These are phyloP conservation scores for Saxophila tyrrhenica DNA, from an alignment of 495 filamentous ascomycete genomes.

Conservation along the genomic window DNA sequence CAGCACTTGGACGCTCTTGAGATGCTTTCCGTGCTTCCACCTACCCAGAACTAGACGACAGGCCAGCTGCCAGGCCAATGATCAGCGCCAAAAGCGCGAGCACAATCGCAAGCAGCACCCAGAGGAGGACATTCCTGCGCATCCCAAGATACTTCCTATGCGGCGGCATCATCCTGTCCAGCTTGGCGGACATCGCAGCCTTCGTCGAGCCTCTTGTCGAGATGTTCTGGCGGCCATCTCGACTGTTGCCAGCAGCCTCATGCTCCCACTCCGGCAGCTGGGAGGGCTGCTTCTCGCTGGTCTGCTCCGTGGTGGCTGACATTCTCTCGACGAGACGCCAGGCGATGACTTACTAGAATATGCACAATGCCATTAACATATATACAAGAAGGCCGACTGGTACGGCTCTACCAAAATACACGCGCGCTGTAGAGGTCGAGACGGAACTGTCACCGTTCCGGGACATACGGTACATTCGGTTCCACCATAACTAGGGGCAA, in stretches of 20 bases:
- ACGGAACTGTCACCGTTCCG: too few species aligned
- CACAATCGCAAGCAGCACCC: constrained; percentile 27
- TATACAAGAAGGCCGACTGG: background rate
- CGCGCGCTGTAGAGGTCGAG: too few species aligned
- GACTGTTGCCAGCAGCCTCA: background rate
- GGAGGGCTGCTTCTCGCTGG: background rate
- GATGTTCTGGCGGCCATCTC: background rate
- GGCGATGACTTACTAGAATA: too few species aligned
- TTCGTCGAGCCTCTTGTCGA: background rate
- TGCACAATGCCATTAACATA: background rate
- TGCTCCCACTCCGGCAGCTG: background rate
- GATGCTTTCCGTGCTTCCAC: background rate
- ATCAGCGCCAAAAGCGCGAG: constrained; percentile 39
- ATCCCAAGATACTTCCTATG: constrained; percentile 34
- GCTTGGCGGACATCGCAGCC: background rate
- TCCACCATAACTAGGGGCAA: too few species aligned
- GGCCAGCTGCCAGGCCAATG: constrained; percentile 44
- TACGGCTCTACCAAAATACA: too few species aligned
- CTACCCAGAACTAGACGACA: constrained; percentile 25
- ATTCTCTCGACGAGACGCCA: too few species aligned
- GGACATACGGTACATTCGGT: too few species aligned
- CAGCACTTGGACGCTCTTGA: constrained; percentile 2
- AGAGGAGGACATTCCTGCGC: constrained; percentile 31
- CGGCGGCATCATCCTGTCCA: constrained; percentile 31
- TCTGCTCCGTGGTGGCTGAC: background rate